Base-by-base conservation (phyloP, 2,329 filamentous ascomycete genomes). In the Parastagonospora nodorum region DNA sequence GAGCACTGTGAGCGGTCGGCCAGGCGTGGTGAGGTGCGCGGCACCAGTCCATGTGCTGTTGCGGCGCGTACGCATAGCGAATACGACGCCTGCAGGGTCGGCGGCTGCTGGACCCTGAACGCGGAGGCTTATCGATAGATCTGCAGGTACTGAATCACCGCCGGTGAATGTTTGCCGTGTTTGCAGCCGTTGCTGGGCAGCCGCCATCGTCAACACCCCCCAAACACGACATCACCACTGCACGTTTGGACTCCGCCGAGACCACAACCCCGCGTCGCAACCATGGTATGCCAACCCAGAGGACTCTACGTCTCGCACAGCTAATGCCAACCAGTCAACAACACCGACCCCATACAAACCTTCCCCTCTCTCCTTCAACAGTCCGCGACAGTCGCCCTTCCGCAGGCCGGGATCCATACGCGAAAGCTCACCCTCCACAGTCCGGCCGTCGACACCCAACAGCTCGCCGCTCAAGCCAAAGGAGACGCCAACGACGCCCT, bases 381-480 rank as follows among this genome's bases (percentile, higher is more conserved):
- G 72, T 61, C 68, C 72, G 12, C 74, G 76, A 55, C 69, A 74
- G 40, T 78, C 76, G 48, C 76, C 76, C 37, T 78, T 78, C 58
- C 70, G 75, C 50, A 70, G 76, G 27, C 72, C 75, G 12, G 74
- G 74, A 51, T 75, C 76, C 45, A 73, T 75, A 37, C 45, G 63
- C 28, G 60, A 71, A 27, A 57, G 57, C 41, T 76, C 75, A 15
- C 74, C 74, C 4, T 75, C 74, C 1, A 72, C 74, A 15, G 63
- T 75, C 10, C 66, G 71, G 12, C 71, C 69, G 27, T 64, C 66
- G n/a, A 77, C 75, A 10, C 73, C 75, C 5, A 72, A 62, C 41
- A 67, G 63, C 41, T 78, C 76, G 33, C 75, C 75, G 15, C 66
- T 74, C 11, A 77, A 78, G 51, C 69, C 69, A 1, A 67, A 45